These are phyloP conservation scores for Zygosaccharomyces pseudobailii DNA, from an alignment of 1,139 yeast species.

Conservation along the genomic window DNA sequence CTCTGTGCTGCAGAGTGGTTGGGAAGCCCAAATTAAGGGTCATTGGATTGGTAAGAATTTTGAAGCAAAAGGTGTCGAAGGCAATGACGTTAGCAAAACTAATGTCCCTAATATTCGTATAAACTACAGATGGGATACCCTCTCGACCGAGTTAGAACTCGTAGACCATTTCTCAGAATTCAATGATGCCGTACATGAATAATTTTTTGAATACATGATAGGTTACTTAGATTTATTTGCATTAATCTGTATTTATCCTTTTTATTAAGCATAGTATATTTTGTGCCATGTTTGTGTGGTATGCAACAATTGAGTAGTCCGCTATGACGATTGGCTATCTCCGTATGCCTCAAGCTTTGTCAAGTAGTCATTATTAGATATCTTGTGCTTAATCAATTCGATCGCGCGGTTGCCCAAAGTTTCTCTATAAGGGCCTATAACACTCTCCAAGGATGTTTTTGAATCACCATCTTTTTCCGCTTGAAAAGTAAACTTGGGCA, in stretches of 20 bases:
- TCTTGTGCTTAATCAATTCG: conserved; percentile 14
- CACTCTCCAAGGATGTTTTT: background rate
- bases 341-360: conserved; percentile 18
- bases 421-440: conserved; percentile 19
- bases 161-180: conserved; percentile 53
- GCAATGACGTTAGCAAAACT: conserved; percentile 87
- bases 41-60: conserved; percentile 89
- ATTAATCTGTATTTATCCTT: background rate
- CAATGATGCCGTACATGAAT: conserved; percentile 6
- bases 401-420: conserved; percentile 12
- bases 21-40: conserved; percentile 74
- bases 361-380: conserved; percentile 17
- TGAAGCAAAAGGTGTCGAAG: conserved; percentile 57
- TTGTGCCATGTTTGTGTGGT: background rate
- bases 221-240: background rate
- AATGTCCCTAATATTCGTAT: conserved; percentile 89
- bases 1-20: conserved; percentile 89
- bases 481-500: background rate
- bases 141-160: conserved; percentile 67
- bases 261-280: background rate
- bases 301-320: background rate
- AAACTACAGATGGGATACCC: conserved; percentile 76
- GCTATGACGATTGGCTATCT: conserved; percentile 6
- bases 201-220: background rate
- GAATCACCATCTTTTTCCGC: background rate